Evolutionary conservation across 306 rosid genomes (phyloP), one percentile per base, ranked within the genome.

Genomic region (Fagus crenata): DNA sequence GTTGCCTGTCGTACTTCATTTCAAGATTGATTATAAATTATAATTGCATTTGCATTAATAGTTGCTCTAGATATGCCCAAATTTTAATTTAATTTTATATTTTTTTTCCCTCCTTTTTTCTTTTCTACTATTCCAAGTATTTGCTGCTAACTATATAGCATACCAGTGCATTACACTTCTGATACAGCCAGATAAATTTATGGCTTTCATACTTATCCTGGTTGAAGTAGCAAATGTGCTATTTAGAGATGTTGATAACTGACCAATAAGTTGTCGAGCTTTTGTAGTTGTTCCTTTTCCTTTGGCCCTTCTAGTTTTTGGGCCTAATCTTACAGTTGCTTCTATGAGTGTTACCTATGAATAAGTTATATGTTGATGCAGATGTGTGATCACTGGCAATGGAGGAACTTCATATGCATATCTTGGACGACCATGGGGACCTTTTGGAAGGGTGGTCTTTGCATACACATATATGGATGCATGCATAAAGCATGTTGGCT

Each of bases 341-440:
- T 41, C n/a, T 39, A 17, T 49, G 42, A 49, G 53, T 73, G 81
- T 83, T 75, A 67, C 37, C 39, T 53, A 11, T 51, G 41, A 58
- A 59, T 71, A 49, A n/a, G 77, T 36, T 67, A 56, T 18, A 72
- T 81, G 69, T 67, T 77, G 54, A 53, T 83, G 86, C 81, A 93
- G 98, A 81, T 91, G 97, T 81, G 89, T 89, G 73, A 89, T 91
- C 58, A 93, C 97, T 17, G 96, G 97, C 67, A 88, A 85, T 68
- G 91, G 90, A 32, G 90, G 80, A 75, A 60, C 76, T 72, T 65
- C 90, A 65, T 90, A 86, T 55, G 39, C 88, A 69, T 79, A 83
- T 77, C 91, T 93, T 6, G 98, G 98, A 71, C 78, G 98, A 53
- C 98, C 98, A 7, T 93, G 98, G 98, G 97, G 97, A 73, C 94